Conservation (phyloP, 148 eudicot genomes). For the Cornus kousa region DNA sequence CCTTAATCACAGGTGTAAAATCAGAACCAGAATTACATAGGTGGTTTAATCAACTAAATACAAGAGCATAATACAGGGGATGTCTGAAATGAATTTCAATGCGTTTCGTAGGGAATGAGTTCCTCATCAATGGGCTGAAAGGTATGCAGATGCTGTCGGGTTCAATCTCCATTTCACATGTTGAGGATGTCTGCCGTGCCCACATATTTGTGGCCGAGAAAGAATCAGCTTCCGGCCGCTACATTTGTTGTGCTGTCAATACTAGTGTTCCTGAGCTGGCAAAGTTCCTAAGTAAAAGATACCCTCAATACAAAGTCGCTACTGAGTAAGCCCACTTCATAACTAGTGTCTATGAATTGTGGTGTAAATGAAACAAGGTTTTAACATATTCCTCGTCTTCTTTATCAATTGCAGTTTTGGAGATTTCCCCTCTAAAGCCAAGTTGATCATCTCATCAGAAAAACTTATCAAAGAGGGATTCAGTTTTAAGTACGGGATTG, state of each 20-base stretch:
- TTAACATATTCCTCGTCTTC: too few relatives aligned
- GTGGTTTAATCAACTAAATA: too few relatives aligned
- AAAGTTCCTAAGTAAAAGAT: conserved; percentile 44
- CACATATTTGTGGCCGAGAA: conserved; percentile 65
- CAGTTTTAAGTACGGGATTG: conserved; percentile 58
- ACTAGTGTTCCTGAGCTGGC: conserved; percentile 62
- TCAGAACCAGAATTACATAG: too few relatives aligned
- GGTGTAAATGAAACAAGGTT: too few relatives aligned
- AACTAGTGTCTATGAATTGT: too few relatives aligned
- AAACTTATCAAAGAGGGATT: conserved; percentile 70
- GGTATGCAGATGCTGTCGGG: conserved; percentile 67
- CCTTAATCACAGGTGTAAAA: conserved; percentile 46
- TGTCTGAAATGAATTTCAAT: background rate
- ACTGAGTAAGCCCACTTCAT: conserved; percentile 40
- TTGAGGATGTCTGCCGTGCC: conserved; percentile 69
- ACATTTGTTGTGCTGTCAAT: conserved; percentile 54
- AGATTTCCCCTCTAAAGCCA: conserved; percentile 45
- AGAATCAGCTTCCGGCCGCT: conserved; percentile 63
- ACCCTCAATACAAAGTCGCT: conserved; percentile 52
- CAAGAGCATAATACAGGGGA: too few relatives aligned
- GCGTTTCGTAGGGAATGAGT: conserved; percentile 31
- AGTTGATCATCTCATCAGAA: conserved; percentile 50
- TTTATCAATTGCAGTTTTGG: conserved; percentile 38
- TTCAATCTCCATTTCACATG: conserved; percentile 54
- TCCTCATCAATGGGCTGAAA: conserved; percentile 41